phyloP scores from a whole-genome alignment of 1,284 basidiomycete species.

The Leucoagaricus sp. region DNA sequence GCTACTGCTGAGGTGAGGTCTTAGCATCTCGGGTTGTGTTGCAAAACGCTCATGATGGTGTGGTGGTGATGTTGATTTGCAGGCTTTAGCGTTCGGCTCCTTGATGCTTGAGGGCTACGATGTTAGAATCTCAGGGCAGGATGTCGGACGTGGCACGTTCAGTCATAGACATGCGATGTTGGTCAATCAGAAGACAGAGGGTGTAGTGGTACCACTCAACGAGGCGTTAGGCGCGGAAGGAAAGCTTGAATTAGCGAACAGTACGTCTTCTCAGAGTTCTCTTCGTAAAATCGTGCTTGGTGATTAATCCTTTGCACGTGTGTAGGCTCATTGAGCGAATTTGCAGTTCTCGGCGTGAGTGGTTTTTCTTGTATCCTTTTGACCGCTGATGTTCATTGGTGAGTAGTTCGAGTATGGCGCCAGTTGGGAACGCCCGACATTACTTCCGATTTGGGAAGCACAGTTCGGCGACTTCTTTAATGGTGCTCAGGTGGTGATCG shows the following conservation, averaged over 20 bases:
- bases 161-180: conserved; percentile 92
- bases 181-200: conserved; percentile 82
- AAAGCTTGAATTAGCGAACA: conserved; percentile 83
- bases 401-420: conserved; percentile 83
- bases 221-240: conserved; percentile 61
- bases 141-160: conserved; percentile 89
- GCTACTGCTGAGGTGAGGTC: conserved; percentile 77
- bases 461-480: conserved; percentile 95
- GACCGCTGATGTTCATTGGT: neutral
- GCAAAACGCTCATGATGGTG: too few species aligned
- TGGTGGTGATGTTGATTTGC: too few species aligned
- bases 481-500: conserved; percentile 86
- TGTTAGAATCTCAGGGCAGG: conserved; percentile 87
- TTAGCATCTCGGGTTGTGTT: neutral
- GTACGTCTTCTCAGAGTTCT: conserved; percentile 42
- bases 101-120: conserved; percentile 79
- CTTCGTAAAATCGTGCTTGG: neutral
- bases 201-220: conserved; percentile 79
- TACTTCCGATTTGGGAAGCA: conserved; percentile 89
- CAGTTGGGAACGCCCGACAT: conserved; percentile 80
- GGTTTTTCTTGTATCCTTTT: neutral
- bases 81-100: conserved; percentile 85
- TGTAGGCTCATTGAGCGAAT: conserved; percentile 81
- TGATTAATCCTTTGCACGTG: neutral
- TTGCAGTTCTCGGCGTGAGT: conserved; percentile 81